Conservation (phyloP, 441 rosid species). For the Eutrema salsugineum region DNA sequence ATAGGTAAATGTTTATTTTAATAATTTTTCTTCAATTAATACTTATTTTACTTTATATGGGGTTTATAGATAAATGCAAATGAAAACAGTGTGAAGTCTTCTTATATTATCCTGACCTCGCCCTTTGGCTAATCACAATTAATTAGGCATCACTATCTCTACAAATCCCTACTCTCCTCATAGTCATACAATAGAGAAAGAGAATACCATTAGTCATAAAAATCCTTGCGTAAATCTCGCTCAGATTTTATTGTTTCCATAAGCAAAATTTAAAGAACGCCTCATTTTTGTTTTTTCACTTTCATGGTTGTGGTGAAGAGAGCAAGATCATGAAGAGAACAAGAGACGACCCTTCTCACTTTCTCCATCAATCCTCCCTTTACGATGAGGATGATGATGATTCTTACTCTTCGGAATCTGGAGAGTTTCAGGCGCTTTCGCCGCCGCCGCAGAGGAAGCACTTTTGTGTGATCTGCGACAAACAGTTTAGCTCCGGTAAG, state of each 20-base stretch:
- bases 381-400: conserved; percentile 2
- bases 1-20: background rate
- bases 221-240: conserved; percentile 18
- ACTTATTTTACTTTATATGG: background rate
- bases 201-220: conserved; percentile 27
- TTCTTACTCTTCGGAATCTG: conserved; percentile 1
- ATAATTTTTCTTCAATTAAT: background rate
- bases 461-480: conserved; percentile 27
- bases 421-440: conserved; percentile 1
- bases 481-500: conserved; percentile 35
- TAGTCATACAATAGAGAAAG: conserved; percentile 20
- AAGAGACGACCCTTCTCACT: background rate
- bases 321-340: conserved; percentile 16
- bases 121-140: conserved; percentile 13
- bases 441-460: background rate
- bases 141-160: conserved; percentile 6
- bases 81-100: background rate
- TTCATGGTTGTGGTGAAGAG: background rate
- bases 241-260: conserved; percentile 23
- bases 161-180: conserved; percentile 30
- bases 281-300: background rate
- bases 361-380: background rate
- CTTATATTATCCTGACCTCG: background rate
- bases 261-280: background rate
- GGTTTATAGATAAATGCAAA: conserved; percentile 10